Evolutionary conservation across 2,329 filamentous ascomycete species (phyloP), one percentile per base, ranked within the genome.

Genomic region (Fusarium nodosum): DNA sequence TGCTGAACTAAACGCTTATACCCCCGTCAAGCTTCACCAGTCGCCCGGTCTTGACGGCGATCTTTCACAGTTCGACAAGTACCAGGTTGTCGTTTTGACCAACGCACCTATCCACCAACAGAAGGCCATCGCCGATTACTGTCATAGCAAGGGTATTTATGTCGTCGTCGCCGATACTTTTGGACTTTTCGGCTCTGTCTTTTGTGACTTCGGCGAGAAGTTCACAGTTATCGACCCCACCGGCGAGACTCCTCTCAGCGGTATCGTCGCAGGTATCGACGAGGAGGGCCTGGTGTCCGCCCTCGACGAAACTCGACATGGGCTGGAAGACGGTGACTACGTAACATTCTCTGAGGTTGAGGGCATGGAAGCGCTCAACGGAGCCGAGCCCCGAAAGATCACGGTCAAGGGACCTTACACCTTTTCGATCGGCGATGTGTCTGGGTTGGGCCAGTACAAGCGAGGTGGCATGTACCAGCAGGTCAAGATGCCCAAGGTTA

Each of bases 401-500:
- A 93, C 91, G 6, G 94, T 97, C 51, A 97, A 97, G 83, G 96
- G 93, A 1, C 96, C 96, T 5, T 99, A 98, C 79, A 97, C 94
- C 11, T 99, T 99, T 82, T 96, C 93, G 16, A 97, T 99, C 73
- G 96, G 95, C 42, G 93, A 97, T 78, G 93, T 98, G 12, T 93
- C 92, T 26, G 91, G 89, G 8, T 86, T 97, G 36, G 96, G 96
- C 36, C 86, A 92, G 75, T 99, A 99, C 83, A 84, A 93, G 83
- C 88, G 92, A 53, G 95, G 95, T 47, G 96, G 96, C 64, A 88
- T 97, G 63, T 99, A 92, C 80, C 91, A 93, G 39, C 96, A 99
- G 80, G 96, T 98, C 80, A 99, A 98, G 87, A 97, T 97, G 95
- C 96, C 96, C 52, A 97, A 96, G 83, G 88, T 93, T 56, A 82